phyloP scores from a whole-genome alignment of 108 stramenopile species.

The Nitzschia putrida region DNA sequence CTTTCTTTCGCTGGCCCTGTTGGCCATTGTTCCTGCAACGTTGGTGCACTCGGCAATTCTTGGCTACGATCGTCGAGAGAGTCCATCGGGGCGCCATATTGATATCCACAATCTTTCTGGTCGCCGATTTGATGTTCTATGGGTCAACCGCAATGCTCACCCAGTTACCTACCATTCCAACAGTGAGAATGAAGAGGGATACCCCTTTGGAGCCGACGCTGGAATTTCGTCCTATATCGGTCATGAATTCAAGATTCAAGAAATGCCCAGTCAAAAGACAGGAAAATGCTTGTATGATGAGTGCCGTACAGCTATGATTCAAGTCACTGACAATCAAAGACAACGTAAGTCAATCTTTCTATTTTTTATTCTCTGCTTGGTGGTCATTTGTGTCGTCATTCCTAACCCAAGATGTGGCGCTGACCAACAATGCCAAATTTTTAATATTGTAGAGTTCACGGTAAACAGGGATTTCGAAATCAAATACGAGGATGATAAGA shows the following conservation, averaged over 20 bases:
- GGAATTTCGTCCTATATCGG: conserved; percentile 54
- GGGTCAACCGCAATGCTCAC: conserved; percentile 49
- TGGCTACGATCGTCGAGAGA: conserved; percentile 14
- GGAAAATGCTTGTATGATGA: conserved; percentile 53
- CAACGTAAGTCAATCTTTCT: conserved; percentile 51
- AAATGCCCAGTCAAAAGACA: conserved; percentile 66
- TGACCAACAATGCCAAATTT: not conserved
- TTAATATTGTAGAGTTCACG: conserved; percentile 22
- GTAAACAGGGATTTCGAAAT: conserved; percentile 36
- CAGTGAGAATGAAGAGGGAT: conserved; percentile 45
- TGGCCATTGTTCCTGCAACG: not conserved
- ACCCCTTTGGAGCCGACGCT: conserved; percentile 55
- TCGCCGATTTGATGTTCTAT: conserved; percentile 59
- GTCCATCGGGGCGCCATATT: conserved; percentile 30
- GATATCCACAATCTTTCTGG: conserved; percentile 57
- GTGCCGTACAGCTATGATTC: conserved; percentile 61
- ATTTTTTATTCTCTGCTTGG: not conserved
- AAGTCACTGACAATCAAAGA: conserved; percentile 60
- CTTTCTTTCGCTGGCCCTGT: not conserved
- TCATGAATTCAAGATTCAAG: conserved; percentile 73
- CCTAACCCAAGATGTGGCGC: not conserved
- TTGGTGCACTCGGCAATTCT: conserved; percentile 4
- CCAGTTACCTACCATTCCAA: conserved; percentile 46
- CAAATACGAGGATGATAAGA: conserved; percentile 53
- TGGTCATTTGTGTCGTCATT: not conserved